Evolutionary conservation across 2,329 filamentous ascomycete species (phyloP).

Genomic region (Verticillium albo-atrum): DNA sequence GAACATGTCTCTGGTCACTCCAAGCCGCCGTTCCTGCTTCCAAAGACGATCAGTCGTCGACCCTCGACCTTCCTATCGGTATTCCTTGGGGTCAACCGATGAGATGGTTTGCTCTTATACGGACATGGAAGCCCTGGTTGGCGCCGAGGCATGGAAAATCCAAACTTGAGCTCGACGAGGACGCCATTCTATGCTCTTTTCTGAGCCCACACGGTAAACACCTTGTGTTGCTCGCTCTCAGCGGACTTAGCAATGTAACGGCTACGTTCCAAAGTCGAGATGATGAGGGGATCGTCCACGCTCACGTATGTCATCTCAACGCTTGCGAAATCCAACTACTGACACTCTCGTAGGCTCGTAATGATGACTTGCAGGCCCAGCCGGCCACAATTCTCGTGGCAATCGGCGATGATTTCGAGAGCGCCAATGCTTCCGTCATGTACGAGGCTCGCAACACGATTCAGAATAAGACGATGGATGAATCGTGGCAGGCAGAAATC

Average conservation of each 20-base stretch:
- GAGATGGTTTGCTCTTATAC: slow-evolving; percentile 78
- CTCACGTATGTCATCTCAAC: slow-evolving; percentile 49
- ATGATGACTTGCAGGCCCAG: slow-evolving; percentile 57
- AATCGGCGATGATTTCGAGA: slow-evolving; percentile 67
- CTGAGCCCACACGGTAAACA: slow-evolving; percentile 67
- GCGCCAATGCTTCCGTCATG: slow-evolving; percentile 74
- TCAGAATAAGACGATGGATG: slow-evolving; percentile 34
- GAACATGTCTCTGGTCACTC: slow-evolving; percentile 68
- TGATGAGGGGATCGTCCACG: slow-evolving; percentile 56
- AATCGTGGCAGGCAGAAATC: slow-evolving; percentile 41
- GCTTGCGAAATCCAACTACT: neutral
- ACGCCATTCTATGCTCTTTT: slow-evolving; percentile 76
- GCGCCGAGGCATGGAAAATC: slow-evolving; percentile 77
- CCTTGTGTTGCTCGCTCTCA: slow-evolving; percentile 73
- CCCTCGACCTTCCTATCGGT: slow-evolving; percentile 55
- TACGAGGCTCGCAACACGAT: slow-evolving; percentile 77
- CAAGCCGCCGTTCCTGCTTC: slow-evolving; percentile 52
- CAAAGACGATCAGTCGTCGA: slow-evolving; percentile 52
- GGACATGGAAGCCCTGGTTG: slow-evolving; percentile 79
- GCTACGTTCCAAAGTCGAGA: slow-evolving; percentile 63
- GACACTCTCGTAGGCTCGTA: slow-evolving; percentile 43
- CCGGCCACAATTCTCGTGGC: slow-evolving; percentile 64
- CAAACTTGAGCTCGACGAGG: slow-evolving; percentile 66
- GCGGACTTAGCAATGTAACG: slow-evolving; percentile 66
- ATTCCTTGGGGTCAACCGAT: slow-evolving; percentile 44